Base-by-base conservation (phyloP, 2,329 filamentous ascomycete species). In the Emydomyces testavorans region DNA sequence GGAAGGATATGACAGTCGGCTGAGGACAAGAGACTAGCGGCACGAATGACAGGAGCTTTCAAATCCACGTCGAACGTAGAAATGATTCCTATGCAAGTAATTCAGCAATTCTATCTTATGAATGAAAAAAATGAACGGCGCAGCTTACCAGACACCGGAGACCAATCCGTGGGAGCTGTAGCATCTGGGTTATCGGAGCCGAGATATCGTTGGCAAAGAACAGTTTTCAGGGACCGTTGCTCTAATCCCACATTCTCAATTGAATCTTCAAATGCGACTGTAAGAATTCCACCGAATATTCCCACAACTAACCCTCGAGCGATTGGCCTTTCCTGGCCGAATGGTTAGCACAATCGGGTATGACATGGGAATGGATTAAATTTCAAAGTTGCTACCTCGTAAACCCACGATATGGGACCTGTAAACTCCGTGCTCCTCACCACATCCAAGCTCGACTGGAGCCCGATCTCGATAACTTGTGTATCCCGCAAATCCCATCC, bases 131-230 rank as follows among this genome's bases (percentile, higher is more conserved):
- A 16, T 13, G 2, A 6, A 6, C 13, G 11, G 29, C 18, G 29
- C 24, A 8, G 1, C 4, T 34, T 34, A 45, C 42, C 31, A 32
- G 60, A 58, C 26, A 67, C 60, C 7, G 61, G 59, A 28, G 65
- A 63, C 54, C 60, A 58, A 47, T 51, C 39, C n/a, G 6, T 20
- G n/a, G 18, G 13, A 13, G 3, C 11, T n/a, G 36, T 5, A 3
- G n/a, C 28, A n/a, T 47, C 2, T 13, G 29, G 16, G 16, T 3
- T 24, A 6, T 24, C 18, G 5, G 13, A 28, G 18, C 29, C 28
- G 4, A 24, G 6, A 24, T 43, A 21, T 24, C 11, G 28, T 24
- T 7, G 18, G 28, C 13, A 20, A 4, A 2, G 13, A 34, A 11
- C 28, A 43, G 3, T 31, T 15, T 15, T 43, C 16, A 32, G 18